phyloP scores from a whole-genome alignment of 306 rosid genomes.

The Canavalia ensiformis region DNA sequence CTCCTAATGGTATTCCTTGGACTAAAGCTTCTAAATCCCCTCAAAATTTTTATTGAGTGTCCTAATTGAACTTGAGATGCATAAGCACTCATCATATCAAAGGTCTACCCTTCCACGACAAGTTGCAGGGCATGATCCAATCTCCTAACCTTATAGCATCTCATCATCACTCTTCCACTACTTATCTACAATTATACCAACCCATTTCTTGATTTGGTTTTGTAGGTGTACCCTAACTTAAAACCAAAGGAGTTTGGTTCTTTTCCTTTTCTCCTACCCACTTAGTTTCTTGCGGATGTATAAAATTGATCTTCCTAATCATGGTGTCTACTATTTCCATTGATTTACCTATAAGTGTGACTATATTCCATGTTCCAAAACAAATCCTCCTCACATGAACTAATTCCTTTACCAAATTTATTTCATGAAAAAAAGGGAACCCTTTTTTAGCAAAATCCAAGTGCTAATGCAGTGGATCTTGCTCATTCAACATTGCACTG shows the following conservation, averaged over 20 bases:
- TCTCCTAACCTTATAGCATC: neutral
- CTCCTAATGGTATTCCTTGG: neutral
- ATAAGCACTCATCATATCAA: neutral
- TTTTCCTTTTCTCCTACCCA: neutral
- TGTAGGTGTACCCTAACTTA: neutral
- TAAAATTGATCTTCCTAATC: neutral
- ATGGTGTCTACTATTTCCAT: neutral
- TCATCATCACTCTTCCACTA: neutral
- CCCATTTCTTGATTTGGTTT: neutral
- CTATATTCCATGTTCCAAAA: neutral
- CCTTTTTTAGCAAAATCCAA: too few relatives aligned
- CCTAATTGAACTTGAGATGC: neutral
- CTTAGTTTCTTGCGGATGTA: neutral
- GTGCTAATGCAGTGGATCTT: too few relatives aligned
- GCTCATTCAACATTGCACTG: neutral
- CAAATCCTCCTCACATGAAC: neutral
- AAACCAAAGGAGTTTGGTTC: neutral
- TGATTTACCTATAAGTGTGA: neutral
- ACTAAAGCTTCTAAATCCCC: neutral
- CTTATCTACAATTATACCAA: neutral
- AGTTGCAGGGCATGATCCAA: neutral
- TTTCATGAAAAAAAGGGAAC: neutral
- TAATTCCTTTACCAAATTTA: neutral
- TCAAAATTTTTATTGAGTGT: neutral
- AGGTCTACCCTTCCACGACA: conserved; percentile 13